phyloP scores from a whole-genome alignment of 371 early-diverging fungal genomes.

The Lichtheimia hyalospora region DNA sequence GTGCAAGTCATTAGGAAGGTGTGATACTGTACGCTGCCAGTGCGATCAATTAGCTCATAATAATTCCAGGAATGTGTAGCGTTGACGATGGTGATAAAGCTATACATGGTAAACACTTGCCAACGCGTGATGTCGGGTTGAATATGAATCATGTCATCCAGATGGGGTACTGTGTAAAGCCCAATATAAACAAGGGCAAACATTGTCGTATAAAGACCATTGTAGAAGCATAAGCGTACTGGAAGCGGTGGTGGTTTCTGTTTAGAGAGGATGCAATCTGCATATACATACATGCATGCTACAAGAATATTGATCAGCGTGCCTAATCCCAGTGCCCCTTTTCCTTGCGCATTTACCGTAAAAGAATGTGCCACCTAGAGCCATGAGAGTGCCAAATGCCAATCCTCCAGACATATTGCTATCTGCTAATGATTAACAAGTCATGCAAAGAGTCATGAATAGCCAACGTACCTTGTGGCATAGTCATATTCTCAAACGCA shows the following conservation, averaged over 20 bases:
- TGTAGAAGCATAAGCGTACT: slow-evolving; percentile 49
- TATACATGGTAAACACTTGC: slow-evolving; percentile 30
- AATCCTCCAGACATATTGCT: slow-evolving; percentile 10
- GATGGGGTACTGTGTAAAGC: slow-evolving; percentile 48
- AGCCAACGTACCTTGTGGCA: too few relatives aligned
- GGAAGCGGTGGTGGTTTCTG: slow-evolving; percentile 41
- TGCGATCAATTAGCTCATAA: slow-evolving; percentile 53
- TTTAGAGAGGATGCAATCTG: slow-evolving; percentile 55
- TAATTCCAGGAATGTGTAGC: slow-evolving; percentile 51
- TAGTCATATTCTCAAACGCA: slow-evolving; percentile 15
- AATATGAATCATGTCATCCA: slow-evolving; percentile 37
- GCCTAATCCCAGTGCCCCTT: too few relatives aligned
- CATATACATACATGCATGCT: slow-evolving; percentile 56
- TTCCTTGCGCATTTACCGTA: slow-evolving; percentile 37
- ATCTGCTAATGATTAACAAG: neutral
- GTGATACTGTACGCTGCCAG: slow-evolving; percentile 42
- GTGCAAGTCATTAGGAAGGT: too few relatives aligned
- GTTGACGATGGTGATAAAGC: slow-evolving; percentile 30
- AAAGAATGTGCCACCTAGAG: slow-evolving; percentile 57
- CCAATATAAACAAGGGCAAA: slow-evolving; percentile 45
- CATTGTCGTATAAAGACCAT: slow-evolving; percentile 50
- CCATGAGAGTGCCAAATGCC: slow-evolving; percentile 53
- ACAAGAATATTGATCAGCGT: too few relatives aligned
- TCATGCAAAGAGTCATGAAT: neutral
- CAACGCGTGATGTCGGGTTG: slow-evolving; percentile 10